A percentile compares a stretch with the other conserved stretches of the same genome.
These are phyloP conservation scores for Kwoniella heveanensis DNA, from an alignment of 768 basidiomycete genomes.

Conservation along the genomic window DNA sequence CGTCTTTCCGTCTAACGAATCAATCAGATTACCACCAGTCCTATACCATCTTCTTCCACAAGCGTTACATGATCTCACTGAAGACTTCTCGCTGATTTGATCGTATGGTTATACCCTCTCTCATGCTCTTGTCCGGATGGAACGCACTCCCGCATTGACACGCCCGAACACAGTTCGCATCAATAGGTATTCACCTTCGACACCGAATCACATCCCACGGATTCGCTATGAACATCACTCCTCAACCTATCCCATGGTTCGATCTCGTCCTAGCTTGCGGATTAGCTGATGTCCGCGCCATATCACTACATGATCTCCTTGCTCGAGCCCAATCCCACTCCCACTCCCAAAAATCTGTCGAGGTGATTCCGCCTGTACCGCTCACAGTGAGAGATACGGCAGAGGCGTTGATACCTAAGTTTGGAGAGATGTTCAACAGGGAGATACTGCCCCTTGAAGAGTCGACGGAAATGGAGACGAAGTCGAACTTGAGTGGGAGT, in stretches of 20 bases:
- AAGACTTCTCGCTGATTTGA: too few relatives aligned
- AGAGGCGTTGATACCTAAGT: slow-evolving; percentile 34
- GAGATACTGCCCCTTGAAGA: slow-evolving; percentile 28
- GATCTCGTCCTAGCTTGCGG: slow-evolving; percentile 87
- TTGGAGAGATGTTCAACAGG: slow-evolving; percentile 38
- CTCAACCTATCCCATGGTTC: slow-evolving; percentile 82
- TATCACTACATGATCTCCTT: slow-evolving; percentile 56
- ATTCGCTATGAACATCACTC: slow-evolving; percentile 86
- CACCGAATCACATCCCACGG: slow-evolving; percentile 94
- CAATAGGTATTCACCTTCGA: slow-evolving; percentile 94
- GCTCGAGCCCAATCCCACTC: too few relatives aligned
- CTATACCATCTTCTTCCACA: too few relatives aligned
- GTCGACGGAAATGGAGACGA: neutral
- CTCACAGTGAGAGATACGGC: slow-evolving; percentile 33
- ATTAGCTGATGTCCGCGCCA: slow-evolving; percentile 76
- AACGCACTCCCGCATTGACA: too few relatives aligned
- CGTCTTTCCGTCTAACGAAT: neutral
- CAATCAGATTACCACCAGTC: too few relatives aligned
- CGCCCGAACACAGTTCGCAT: slow-evolving; percentile 63
- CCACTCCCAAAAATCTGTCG: too few relatives aligned
- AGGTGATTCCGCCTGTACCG: neutral
- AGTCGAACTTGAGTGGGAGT: too few relatives aligned
- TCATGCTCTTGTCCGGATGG: too few relatives aligned
- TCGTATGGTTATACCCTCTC: too few relatives aligned
- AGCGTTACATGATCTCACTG: too few relatives aligned